Evolutionary conservation across 1,284 basidiomycete genomes (phyloP).

Genomic region (Microbotryum intermedium): DNA sequence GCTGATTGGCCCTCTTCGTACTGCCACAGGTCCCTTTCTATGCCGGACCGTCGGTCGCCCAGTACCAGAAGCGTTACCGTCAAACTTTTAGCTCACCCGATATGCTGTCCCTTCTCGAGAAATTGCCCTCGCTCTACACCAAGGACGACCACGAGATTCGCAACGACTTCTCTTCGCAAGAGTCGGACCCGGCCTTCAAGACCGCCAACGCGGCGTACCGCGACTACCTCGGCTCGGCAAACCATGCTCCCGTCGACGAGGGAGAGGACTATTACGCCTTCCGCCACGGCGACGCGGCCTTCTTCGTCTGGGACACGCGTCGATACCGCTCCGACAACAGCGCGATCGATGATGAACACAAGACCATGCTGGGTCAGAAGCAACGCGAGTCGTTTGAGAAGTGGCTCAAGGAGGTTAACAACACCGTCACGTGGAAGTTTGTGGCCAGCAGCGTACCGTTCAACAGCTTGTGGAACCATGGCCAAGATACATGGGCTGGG

Average conservation of each 20-base stretch:
- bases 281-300: slow-evolving; percentile 55
- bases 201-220: slow-evolving; percentile 57
- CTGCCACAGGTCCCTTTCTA: slow-evolving; percentile 41
- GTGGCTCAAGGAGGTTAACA: slow-evolving; percentile 67
- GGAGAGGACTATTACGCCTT: slow-evolving; percentile 41
- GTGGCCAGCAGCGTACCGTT: slow-evolving; percentile 68
- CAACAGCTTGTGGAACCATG: slow-evolving; percentile 57
- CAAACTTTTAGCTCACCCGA: slow-evolving; percentile 57
- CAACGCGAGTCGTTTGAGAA: slow-evolving; percentile 57
- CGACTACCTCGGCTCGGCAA: slow-evolving; percentile 58
- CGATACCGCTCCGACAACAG: slow-evolving; percentile 49
- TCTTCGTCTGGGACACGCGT: slow-evolving; percentile 71
- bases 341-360: slow-evolving; percentile 39
- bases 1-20: no score
- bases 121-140: slow-evolving; percentile 47
- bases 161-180: slow-evolving; percentile 56
- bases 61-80: slow-evolving; percentile 57
- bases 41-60: slow-evolving; percentile 42
- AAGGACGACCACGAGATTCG: slow-evolving; percentile 62
- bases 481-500: slow-evolving; percentile 54
- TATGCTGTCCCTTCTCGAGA: slow-evolving; percentile 39
- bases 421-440: slow-evolving; percentile 71
- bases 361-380: slow-evolving; percentile 62
- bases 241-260: slow-evolving; percentile 49
- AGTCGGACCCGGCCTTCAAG: slow-evolving; percentile 49